Base-by-base conservation (phyloP, 2,329 filamentous ascomycete genomes). In the Lizonia empirigonia region DNA sequence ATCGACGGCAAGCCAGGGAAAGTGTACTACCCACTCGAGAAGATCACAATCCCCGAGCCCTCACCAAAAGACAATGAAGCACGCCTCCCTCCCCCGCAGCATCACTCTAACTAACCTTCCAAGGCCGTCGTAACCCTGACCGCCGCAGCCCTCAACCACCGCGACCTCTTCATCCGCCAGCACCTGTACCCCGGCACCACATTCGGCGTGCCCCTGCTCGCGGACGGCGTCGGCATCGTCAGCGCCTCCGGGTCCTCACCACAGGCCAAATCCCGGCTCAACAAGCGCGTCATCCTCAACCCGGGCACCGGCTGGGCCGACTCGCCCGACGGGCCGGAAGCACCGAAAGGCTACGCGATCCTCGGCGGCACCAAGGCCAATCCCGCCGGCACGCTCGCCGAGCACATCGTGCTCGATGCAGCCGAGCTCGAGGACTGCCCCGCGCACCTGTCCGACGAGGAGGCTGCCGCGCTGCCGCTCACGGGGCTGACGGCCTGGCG, bases 161-260 rank as follows among this genome's bases (percentile, higher is more conserved):
- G 92, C 64, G 94, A 97, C 74, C 85, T 96, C 62, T 97, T 97
- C 78, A 89, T 96, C 74, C 89, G 93, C 46, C 91, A 94, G 73
- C 88, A 92, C 68, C 85, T 96, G 32, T 97, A 97, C 78, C 93
- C 93, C 0, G 88, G 84, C 62, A 88, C 91, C 44, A 87, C 88
- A 10, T 96, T 96, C 73, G 81, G 83, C 53, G 80, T 86, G 5
- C 90, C 93, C 1, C 77, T 97, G 33, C 82, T 96, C 20, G 85
- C 91, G 53, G 93, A 97, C 70, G 93, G 90, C 58, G 86, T 83
- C 62, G 93, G 92, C 46, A 77, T 82, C 50, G 90, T 97, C 5
- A 76, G 85, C 3, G 90, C 90, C 10, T 71, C 82, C 1, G 75
- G 76, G n/a, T n/a, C n/a, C n/a, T n/a, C n/a, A n/a, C n/a, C n/a